A percentile compares a stretch with the other conserved stretches of the same genome.
These are phyloP conservation scores for Gaeumannomyces tritici DNA, from an alignment of 2,329 filamentous ascomycete species.

Conservation along the genomic window DNA sequence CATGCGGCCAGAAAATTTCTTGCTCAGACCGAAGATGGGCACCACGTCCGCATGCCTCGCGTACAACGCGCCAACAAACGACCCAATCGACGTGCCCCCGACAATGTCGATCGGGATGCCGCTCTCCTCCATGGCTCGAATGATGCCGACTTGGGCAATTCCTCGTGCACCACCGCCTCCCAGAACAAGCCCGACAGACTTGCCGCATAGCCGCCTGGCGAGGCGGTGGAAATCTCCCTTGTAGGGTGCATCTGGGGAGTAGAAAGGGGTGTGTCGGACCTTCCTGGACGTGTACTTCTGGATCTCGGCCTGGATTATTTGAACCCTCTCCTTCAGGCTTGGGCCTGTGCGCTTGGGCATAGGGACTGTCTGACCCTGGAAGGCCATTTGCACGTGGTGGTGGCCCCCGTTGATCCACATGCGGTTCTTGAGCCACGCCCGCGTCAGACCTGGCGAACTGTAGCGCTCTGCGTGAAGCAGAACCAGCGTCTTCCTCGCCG, in stretches of 20 bases:
- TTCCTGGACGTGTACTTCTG: conserved; percentile 96
- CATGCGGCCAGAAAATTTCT: conserved; percentile 98
- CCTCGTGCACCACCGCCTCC: conserved; percentile 89
- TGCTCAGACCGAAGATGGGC: conserved; percentile 90
- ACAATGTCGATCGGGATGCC: conserved; percentile 94
- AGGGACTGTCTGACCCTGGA: conserved; percentile 66
- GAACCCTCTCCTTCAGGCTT: conserved; percentile 83
- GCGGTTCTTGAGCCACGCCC: conserved; percentile 83
- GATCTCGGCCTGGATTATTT: conserved; percentile 91
- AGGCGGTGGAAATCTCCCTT: conserved; percentile 96
- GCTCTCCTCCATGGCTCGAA: conserved; percentile 88
- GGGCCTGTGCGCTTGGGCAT: conserved; percentile 73
- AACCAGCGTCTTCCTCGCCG: conserved; percentile 85
- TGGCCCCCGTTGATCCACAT: conserved; percentile 98
- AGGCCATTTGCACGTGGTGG: conserved; percentile 94
- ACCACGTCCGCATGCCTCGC: conserved; percentile 94
- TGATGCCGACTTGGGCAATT: conserved; percentile 87
- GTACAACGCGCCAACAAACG: conserved; percentile 91
- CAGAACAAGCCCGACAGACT: conserved; percentile 87
- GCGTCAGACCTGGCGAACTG: conserved; percentile 72
- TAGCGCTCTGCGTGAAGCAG: conserved; percentile 84
- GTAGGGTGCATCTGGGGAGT: conserved; percentile 83
- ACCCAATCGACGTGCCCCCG: conserved; percentile 90
- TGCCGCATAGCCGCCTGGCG: conserved; percentile 81
- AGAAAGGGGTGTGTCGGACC: conserved; percentile 79